These are phyloP conservation scores for Elsinoe fawcettii DNA, from an alignment of 2,329 filamentous ascomycete species.

Conservation along the genomic window DNA sequence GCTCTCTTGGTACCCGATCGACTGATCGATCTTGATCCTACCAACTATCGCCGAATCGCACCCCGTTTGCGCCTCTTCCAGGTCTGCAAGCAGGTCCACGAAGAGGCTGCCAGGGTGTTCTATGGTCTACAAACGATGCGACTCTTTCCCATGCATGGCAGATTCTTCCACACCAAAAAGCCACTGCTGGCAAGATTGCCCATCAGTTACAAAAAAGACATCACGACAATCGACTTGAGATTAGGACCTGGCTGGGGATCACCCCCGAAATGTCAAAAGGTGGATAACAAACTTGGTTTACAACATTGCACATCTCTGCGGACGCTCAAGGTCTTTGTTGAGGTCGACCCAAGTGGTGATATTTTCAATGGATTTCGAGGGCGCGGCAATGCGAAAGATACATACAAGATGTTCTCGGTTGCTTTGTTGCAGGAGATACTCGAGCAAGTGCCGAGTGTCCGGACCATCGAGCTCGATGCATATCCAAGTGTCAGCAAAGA, in stretches of 20 bases:
- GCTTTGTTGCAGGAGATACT: conserved; percentile 52
- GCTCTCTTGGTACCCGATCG: conserved; percentile 48
- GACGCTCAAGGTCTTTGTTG: conserved; percentile 58
- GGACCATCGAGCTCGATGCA: conserved; percentile 61
- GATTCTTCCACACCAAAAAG: conserved; percentile 65
- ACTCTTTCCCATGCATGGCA: conserved; percentile 58
- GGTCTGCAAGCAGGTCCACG: conserved; percentile 53
- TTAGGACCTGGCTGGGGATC: conserved; percentile 65
- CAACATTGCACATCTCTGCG: conserved; percentile 53
- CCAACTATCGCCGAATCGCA: conserved; percentile 56
- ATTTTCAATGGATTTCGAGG: conserved; percentile 60
- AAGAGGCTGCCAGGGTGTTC: conserved; percentile 58
- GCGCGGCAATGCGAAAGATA: conserved; percentile 48
- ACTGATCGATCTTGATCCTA: conserved; percentile 59
- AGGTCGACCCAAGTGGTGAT: conserved; percentile 59
- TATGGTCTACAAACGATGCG: conserved; percentile 55
- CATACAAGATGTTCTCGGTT: conserved; percentile 61
- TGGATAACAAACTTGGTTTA: conserved; percentile 57
- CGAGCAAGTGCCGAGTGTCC: conserved; percentile 48
- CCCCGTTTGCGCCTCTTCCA: conserved; percentile 51
- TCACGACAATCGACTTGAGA: conserved; percentile 61
- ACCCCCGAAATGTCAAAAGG: conserved; percentile 63
- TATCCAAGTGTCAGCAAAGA: conserved; percentile 58
- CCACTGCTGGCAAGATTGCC: conserved; percentile 62
- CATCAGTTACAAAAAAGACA: conserved; percentile 49